Conservation (phyloP, 108 stramenopile genomes). For the Cyclotella distinguenda region DNA sequence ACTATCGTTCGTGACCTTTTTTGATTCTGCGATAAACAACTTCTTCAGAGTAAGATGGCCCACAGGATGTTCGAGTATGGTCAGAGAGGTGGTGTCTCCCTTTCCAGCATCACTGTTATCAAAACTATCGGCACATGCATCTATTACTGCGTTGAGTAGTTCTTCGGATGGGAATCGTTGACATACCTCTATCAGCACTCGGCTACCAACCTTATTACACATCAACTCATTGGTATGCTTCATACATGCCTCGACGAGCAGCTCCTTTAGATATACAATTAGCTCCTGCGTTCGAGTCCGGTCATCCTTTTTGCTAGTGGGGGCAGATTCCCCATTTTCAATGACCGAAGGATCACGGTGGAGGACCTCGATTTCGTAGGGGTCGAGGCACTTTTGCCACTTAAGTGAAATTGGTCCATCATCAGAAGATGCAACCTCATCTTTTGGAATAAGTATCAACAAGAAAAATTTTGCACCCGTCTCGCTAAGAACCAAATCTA, state of each 20-base stretch:
- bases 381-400: constrained; percentile 81
- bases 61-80: constrained; percentile 74
- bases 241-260: constrained; percentile 65
- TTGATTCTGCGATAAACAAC: constrained; percentile 58
- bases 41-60: constrained; percentile 78
- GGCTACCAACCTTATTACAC: constrained; percentile 71
- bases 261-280: constrained; percentile 67
- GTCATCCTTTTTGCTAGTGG: constrained; percentile 85
- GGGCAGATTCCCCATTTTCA: constrained; percentile 59
- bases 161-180: constrained; percentile 44
- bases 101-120: constrained; percentile 13
- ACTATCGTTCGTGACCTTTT: constrained; percentile 30
- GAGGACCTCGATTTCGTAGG: constrained; percentile 79
- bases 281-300: constrained; percentile 80
- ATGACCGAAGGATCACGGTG: constrained; percentile 54
- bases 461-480: constrained; percentile 89
- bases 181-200: constrained; percentile 81
- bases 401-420: constrained; percentile 18
- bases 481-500: constrained; percentile 72
- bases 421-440: constrained; percentile 41
- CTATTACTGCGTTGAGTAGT: constrained; percentile 52
- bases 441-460: constrained; percentile 65
- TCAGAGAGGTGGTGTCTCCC: constrained; percentile 12
- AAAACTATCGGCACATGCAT: constrained; percentile 40
- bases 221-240: constrained; percentile 72